Evolutionary conservation across 2,329 filamentous ascomycete species (phyloP).

Genomic region (Aspergillus ustus): DNA sequence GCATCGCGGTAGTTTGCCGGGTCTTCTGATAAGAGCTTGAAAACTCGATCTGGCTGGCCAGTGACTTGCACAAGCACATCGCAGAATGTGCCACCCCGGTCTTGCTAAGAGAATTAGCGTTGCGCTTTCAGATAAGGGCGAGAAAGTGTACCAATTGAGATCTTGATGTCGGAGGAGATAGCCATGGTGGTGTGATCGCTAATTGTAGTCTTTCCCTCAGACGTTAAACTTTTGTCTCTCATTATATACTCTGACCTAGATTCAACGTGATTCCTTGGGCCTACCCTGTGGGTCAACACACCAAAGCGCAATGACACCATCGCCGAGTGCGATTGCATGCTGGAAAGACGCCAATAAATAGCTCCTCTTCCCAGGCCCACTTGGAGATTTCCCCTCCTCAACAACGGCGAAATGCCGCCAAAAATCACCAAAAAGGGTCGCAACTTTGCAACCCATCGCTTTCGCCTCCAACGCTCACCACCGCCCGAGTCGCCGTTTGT

Average conservation of each 20-base stretch:
- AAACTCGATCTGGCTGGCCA: slow-evolving; percentile 25
- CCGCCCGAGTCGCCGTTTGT: neutral
- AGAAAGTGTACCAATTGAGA: slow-evolving; percentile 1
- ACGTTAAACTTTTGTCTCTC: too few relatives aligned
- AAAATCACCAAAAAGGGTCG: neutral
- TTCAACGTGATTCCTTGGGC: neutral
- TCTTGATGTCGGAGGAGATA: neutral
- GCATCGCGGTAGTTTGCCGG: slow-evolving; percentile 34
- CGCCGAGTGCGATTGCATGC: neutral
- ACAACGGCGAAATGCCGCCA: neutral
- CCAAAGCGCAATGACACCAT: neutral
- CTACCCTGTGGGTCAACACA: neutral
- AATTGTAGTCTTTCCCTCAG: too few relatives aligned
- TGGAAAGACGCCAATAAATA: neutral
- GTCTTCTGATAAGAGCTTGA: slow-evolving; percentile 34
- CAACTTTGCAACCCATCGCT: neutral
- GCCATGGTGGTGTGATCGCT: too few relatives aligned
- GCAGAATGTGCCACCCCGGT: slow-evolving; percentile 2
- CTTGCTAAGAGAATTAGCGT: neutral
- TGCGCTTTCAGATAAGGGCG: too few relatives aligned
- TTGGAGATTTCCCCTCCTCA: neutral
- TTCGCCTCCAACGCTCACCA: neutral
- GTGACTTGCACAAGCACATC: neutral
- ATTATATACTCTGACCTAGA: neutral
- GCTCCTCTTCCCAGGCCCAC: neutral